Conservation (phyloP, 2,329 filamentous ascomycete genomes). For the Geosmithia morbida region DNA sequence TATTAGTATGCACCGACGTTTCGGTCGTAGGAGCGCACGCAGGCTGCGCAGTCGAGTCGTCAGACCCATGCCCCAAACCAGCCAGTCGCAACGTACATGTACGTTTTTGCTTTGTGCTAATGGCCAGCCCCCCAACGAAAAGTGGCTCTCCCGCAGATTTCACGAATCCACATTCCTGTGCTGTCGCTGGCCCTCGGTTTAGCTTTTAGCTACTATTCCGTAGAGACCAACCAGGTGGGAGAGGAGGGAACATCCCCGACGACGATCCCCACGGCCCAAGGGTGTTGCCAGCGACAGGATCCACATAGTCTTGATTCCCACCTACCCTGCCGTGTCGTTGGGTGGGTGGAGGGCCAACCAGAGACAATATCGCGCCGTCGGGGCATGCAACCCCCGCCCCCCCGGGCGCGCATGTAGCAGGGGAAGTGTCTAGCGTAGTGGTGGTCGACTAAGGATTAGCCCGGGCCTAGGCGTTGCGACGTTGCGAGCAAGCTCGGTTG, state of each 20-base stretch:
- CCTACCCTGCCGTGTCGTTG: background rate
- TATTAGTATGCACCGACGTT: too few relatives aligned
- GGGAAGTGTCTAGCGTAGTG: background rate
- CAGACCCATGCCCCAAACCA: background rate
- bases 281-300: background rate
- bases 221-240: background rate
- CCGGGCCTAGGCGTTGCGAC: background rate
- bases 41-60: too few relatives aligned
- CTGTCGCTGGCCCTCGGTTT: background rate
- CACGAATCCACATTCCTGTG: background rate
- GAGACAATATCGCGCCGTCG: background rate
- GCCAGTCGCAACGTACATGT: background rate
- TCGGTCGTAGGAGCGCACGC: too few relatives aligned
- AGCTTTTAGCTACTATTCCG: background rate
- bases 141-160: background rate
- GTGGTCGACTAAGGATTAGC: background rate
- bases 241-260: background rate
- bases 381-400: background rate
- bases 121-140: background rate
- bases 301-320: background rate
- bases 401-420: background rate
- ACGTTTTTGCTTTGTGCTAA: background rate
- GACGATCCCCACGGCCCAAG: background rate
- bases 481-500: background rate
- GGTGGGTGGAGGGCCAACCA: background rate